phyloP scores from a whole-genome alignment of 225 moss, liverwort and hornwort species.

The Takakia lepidozioides region DNA sequence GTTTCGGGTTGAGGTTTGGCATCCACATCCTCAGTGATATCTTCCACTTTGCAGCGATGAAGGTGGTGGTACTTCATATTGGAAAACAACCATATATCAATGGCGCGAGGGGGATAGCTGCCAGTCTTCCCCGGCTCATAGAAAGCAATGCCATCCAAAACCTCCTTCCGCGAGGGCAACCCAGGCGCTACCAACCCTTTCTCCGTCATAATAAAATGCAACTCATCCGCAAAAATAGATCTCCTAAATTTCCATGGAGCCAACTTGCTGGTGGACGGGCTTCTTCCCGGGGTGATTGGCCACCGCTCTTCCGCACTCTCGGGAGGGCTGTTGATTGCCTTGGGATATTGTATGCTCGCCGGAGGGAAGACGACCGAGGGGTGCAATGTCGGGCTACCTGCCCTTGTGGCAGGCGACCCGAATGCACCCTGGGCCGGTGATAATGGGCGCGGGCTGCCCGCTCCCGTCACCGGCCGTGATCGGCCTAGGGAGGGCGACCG shows the following conservation, averaged over 20 bases:
- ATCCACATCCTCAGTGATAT: slow-evolving; percentile 26
- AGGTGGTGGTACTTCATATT: slow-evolving; percentile 4
- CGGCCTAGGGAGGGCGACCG: neutral
- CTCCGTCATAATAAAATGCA: slow-evolving; percentile 24
- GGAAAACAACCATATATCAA: slow-evolving; percentile 25
- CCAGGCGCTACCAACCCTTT: slow-evolving; percentile 9
- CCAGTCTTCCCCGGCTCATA: slow-evolving; percentile 19
- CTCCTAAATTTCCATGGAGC: neutral
- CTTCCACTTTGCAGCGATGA: slow-evolving; percentile 7
- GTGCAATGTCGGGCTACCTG: neutral
- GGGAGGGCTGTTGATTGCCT: neutral
- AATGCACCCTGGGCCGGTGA: neutral
- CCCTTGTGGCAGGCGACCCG: neutral
- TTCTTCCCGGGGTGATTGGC: neutral
- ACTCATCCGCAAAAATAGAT: slow-evolving; percentile 12
- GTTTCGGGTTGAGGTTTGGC: slow-evolving; percentile 51
- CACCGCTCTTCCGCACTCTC: neutral
- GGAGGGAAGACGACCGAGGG: neutral
- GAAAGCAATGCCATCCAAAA: neutral
- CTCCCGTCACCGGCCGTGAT: neutral
- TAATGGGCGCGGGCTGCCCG: neutral
- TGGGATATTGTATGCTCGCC: neutral
- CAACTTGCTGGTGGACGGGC: neutral
- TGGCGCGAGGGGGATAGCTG: slow-evolving; percentile 27
- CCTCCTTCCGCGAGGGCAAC: neutral